Evolutionary conservation across 768 basidiomycete genomes (phyloP).

Genomic region (Boletus vermiculosoides): DNA sequence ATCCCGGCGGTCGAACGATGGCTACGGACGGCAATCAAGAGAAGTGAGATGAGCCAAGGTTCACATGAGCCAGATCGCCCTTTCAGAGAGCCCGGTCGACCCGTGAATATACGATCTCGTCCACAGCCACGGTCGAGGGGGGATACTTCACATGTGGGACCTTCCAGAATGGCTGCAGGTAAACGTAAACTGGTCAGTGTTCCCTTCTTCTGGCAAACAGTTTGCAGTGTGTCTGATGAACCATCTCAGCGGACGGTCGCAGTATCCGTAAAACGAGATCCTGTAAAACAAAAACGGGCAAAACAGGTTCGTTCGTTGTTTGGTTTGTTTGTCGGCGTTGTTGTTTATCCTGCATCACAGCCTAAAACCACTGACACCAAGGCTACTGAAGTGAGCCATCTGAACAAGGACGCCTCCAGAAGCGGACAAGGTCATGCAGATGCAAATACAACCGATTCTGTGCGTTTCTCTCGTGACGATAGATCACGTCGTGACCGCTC

Average conservation of each 20-base stretch:
- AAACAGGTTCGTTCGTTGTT: neutral
- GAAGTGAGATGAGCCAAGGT: neutral
- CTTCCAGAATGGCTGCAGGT: neutral
- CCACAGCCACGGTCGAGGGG: neutral
- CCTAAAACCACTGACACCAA: neutral
- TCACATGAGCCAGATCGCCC: neutral
- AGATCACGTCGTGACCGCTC: neutral
- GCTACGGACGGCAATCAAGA: neutral
- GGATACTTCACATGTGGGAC: neutral
- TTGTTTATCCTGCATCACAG: neutral
- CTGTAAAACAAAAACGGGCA: neutral
- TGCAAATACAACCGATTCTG: neutral
- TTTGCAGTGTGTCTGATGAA: neutral
- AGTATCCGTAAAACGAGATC: neutral
- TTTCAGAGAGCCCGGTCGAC: too few species aligned
- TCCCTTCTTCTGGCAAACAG: neutral
- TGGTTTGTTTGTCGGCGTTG: neutral
- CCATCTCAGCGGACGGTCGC: neutral
- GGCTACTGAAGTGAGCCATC: neutral
- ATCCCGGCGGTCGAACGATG: neutral
- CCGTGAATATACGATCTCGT: neutral
- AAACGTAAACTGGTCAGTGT: neutral
- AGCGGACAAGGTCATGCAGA: neutral
- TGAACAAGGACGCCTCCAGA: too few species aligned
- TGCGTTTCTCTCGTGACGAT: neutral